Conservation (phyloP, 495 filamentous ascomycete species). For the Parmelia sp. region DNA sequence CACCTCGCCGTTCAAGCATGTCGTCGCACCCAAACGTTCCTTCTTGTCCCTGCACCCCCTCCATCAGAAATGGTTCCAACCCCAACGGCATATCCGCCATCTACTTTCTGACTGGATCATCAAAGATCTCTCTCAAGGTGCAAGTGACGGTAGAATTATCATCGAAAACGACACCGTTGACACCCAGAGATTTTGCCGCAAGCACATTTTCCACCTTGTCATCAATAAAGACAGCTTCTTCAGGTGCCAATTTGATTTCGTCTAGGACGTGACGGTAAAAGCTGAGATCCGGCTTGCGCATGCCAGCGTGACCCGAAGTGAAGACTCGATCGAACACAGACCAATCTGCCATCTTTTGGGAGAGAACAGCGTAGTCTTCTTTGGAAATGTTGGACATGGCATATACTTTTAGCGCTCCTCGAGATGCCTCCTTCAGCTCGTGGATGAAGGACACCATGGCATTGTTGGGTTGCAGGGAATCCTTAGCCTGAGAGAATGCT, state of each 20-base stretch:
- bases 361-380: constrained; percentile 27
- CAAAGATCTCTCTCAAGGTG: constrained; percentile 18
- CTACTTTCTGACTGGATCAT: constrained; percentile 23
- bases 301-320: constrained; percentile 29
- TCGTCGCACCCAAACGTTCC: too few species aligned
- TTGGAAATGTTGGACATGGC: constrained; percentile 30
- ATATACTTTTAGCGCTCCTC: constrained; percentile 1
- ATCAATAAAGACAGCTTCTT: constrained; percentile 27
- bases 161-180: constrained; percentile 21
- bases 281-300: constrained; percentile 29
- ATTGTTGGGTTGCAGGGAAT: constrained; percentile 5
- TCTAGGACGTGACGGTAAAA: constrained; percentile 30
- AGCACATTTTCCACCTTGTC: constrained; percentile 30
- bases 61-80: too few species aligned
- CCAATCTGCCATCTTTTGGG: constrained; percentile 24
- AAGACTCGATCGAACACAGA: constrained; percentile 31
- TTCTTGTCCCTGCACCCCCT: too few species aligned
- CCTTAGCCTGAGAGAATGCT: constrained; percentile 7
- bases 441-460: constrained; percentile 3
- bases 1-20: too few species aligned
- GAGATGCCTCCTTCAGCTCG: neutral
- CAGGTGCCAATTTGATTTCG: constrained; percentile 15
- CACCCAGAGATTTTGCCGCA: constrained; percentile 26
- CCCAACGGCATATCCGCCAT: too few species aligned
- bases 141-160: neutral